Evolutionary conservation across 139 green algal species (phyloP).

Genomic region (Marvania coccoides): DNA sequence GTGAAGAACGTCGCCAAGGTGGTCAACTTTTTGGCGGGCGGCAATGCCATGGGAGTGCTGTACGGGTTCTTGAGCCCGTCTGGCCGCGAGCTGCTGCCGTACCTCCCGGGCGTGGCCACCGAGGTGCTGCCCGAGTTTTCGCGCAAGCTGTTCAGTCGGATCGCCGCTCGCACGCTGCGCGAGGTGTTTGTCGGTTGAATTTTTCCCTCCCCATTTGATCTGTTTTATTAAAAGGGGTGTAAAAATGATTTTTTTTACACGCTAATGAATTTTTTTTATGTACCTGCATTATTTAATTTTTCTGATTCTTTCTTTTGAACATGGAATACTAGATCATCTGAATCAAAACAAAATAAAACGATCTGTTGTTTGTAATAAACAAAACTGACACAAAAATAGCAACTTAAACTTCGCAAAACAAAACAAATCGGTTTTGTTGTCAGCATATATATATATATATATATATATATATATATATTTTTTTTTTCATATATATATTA

Average conservation of each 20-base stretch:
- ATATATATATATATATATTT: no score
- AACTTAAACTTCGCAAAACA: no score
- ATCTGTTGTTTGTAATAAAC: no score
- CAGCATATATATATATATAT: no score
- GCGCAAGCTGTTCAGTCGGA: conserved; percentile 43
- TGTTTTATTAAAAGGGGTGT: neutral
- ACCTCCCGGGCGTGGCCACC: conserved; percentile 68
- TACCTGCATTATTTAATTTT: no score
- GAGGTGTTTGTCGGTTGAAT: conserved; percentile 53
- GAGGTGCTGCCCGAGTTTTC: conserved; percentile 76
- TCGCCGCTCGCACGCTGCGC: conserved; percentile 64
- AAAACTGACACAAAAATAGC: no score
- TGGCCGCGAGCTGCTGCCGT: conserved; percentile 56
- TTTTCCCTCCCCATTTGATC: neutral
- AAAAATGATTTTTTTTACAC: neutral
- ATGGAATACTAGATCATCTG: no score
- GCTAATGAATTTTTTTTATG: neutral
- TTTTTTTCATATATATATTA: no score
- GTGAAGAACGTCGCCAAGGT: conserved; percentile 72
- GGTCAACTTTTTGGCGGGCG: conserved; percentile 44
- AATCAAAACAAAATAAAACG: no score
- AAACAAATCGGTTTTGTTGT: no score
- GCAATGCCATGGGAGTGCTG: conserved; percentile 8
- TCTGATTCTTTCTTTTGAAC: neutral
- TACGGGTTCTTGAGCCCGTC: conserved; percentile 1